Conservation (phyloP, 352 stramenopile genomes). For the Pilasporangium apinafurcum region DNA sequence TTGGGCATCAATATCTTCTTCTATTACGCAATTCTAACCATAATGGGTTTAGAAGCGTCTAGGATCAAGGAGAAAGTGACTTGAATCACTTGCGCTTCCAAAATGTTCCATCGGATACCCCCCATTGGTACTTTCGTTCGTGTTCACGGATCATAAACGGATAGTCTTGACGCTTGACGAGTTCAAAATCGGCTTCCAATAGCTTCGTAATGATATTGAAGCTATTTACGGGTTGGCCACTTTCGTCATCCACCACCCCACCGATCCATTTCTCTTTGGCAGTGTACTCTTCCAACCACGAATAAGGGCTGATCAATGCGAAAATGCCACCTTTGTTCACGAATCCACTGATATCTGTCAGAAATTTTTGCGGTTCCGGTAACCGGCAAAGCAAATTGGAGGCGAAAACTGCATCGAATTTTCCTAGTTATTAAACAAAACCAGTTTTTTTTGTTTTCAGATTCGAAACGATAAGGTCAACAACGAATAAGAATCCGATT, state of each 20-base stretch:
- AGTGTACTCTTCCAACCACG: constrained; percentile 96
- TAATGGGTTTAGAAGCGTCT: no score
- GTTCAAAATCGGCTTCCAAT: constrained; percentile 61
- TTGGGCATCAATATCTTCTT: no score
- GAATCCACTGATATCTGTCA: constrained; percentile 80
- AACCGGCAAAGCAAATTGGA: constrained; percentile 95
- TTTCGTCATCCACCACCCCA: constrained; percentile 27
- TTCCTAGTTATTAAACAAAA: constrained; percentile 23
- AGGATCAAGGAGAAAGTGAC: no score
- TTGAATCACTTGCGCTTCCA: constrained; percentile 80
- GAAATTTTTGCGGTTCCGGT: constrained; percentile 87
- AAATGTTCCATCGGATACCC: constrained; percentile 84
- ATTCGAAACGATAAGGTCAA: constrained; percentile 42
- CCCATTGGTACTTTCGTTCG: constrained; percentile 90
- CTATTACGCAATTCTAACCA: no score
- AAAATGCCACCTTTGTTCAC: constrained; percentile 90
- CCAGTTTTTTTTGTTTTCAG: constrained; percentile 15
- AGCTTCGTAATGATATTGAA: constrained; percentile 58
- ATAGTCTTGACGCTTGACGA: constrained; percentile 76
- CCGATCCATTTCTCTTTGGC: constrained; percentile 86
- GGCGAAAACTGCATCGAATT: constrained; percentile 94
- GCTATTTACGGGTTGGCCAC: constrained; percentile 51
- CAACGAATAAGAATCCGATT: no score
- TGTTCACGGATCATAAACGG: constrained; percentile 92
- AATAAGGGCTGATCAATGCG: constrained; percentile 95